Conservation (phyloP, 768 basidiomycete species). For the Mycena leptocephala region DNA sequence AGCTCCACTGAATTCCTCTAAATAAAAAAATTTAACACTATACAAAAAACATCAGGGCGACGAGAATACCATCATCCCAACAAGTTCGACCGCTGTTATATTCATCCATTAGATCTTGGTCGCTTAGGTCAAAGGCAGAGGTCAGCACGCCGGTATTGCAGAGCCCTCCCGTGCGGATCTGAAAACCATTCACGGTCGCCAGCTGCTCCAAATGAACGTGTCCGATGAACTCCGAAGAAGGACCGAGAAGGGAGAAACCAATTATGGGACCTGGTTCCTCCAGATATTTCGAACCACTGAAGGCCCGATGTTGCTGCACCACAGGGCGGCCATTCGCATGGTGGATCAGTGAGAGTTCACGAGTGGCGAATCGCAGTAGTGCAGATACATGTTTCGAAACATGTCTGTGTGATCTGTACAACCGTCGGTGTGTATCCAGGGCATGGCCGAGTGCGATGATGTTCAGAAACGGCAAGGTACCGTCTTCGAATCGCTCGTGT, state of each 20-base stretch:
- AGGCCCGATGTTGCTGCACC: constrained; percentile 24
- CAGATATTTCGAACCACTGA: constrained; percentile 1
- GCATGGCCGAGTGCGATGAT: constrained; percentile 35
- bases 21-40: not conserved
- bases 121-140: constrained; percentile 22
- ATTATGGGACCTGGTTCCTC: constrained; percentile 35
- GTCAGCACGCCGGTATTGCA: constrained; percentile 37
- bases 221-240: constrained; percentile 32
- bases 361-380: constrained; percentile 28
- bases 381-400: constrained; percentile 32
- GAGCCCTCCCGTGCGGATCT: constrained; percentile 34
- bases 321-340: constrained; percentile 36
- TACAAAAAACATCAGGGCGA: not conserved
- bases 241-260: constrained; percentile 31
- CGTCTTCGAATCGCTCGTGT: constrained; percentile 36
- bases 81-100: constrained; percentile 34
- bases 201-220: constrained; percentile 36
- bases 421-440: constrained; percentile 26
- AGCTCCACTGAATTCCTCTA: constrained; percentile 33
- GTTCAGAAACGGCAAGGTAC: constrained; percentile 36
- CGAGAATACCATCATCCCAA: constrained; percentile 35
- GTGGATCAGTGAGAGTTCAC: constrained; percentile 21
- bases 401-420: constrained; percentile 34
- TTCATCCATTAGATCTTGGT: constrained; percentile 30
- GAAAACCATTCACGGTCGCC: constrained; percentile 36